A percentile compares a stretch with the other conserved stretches of the same genome.
Evolutionary conservation across 208 protist species (phyloP).

Genomic region (Leishmania lainsoni): DNA sequence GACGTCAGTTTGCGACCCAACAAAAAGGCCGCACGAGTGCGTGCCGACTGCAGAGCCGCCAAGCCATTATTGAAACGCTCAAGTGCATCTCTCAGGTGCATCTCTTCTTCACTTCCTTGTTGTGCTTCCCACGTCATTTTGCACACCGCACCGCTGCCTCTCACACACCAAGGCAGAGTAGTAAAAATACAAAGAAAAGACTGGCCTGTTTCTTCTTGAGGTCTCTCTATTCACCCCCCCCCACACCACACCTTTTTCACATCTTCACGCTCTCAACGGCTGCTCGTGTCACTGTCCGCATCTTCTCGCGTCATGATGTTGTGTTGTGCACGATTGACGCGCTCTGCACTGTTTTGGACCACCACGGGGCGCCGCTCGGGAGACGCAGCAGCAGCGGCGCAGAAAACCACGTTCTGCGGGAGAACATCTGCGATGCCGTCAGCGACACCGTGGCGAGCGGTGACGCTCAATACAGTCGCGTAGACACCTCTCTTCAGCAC

Average conservation of each 20-base stretch:
- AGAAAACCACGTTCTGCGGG: not conserved
- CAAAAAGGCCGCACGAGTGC: not conserved
- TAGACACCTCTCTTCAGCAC: conserved; percentile 6
- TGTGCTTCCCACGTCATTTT: not conserved
- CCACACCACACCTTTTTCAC: not conserved
- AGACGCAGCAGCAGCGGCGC: not conserved
- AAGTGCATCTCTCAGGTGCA: not conserved
- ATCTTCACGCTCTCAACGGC: not conserved
- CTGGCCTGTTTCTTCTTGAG: not conserved
- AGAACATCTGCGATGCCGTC: not conserved
- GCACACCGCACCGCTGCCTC: not conserved
- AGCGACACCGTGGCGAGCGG: not conserved
- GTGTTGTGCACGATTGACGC: conserved; percentile 12
- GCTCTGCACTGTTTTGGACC: conserved; percentile 2
- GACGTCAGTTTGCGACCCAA: not conserved
- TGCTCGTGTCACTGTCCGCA: not conserved
- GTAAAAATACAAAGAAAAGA: not conserved
- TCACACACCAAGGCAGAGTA: not conserved
- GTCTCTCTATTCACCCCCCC: not conserved
- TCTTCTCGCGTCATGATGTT: conserved; percentile 6
- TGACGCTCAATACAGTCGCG: not conserved
- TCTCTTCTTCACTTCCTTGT: not conserved
- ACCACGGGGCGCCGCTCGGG: conserved; percentile 1
- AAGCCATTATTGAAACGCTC: not conserved
- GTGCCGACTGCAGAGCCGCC: not conserved